phyloP scores from a whole-genome alignment of 441 rosid genomes.

The Lepidium campestre region DNA sequence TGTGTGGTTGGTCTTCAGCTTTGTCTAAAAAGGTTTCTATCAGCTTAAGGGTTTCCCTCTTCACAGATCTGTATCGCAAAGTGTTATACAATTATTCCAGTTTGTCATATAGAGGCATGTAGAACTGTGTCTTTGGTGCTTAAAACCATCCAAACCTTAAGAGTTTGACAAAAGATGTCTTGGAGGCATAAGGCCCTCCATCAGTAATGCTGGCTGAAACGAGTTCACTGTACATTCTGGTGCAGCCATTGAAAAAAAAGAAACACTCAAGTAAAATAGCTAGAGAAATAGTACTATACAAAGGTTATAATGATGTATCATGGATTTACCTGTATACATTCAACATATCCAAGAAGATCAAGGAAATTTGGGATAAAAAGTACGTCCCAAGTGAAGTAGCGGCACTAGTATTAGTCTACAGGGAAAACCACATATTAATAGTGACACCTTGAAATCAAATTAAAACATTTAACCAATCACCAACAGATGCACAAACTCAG shows the following conservation, averaged over 20 bases:
- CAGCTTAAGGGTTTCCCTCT: slow-evolving; percentile 97
- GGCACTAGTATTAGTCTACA: slow-evolving; percentile 99
- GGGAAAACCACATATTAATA: background rate
- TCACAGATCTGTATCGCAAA: slow-evolving; percentile 72
- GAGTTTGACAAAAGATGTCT: slow-evolving; percentile 91
- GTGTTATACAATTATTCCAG: background rate
- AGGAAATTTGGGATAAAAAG: slow-evolving; percentile 82
- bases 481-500: slow-evolving; percentile 7
- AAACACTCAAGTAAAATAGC: background rate
- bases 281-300: background rate
- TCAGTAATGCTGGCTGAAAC: slow-evolving; percentile 87
- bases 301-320: background rate
- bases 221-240: slow-evolving; percentile 99
- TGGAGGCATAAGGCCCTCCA: slow-evolving; percentile 96
- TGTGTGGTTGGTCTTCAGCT: slow-evolving; percentile 98
- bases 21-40: slow-evolving; percentile 99
- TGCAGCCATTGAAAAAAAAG: slow-evolving; percentile 11
- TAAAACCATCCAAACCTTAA: slow-evolving; percentile 50
- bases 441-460: background rate
- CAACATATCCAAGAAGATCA: slow-evolving; percentile 98
- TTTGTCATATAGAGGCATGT: background rate
- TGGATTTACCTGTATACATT: slow-evolving; percentile 83
- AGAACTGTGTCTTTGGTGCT: background rate
- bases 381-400: slow-evolving; percentile 92
- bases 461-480: background rate